These are phyloP conservation scores for Picea sitchensis DNA, from an alignment of 75 land plant species.

Conservation along the genomic window DNA sequence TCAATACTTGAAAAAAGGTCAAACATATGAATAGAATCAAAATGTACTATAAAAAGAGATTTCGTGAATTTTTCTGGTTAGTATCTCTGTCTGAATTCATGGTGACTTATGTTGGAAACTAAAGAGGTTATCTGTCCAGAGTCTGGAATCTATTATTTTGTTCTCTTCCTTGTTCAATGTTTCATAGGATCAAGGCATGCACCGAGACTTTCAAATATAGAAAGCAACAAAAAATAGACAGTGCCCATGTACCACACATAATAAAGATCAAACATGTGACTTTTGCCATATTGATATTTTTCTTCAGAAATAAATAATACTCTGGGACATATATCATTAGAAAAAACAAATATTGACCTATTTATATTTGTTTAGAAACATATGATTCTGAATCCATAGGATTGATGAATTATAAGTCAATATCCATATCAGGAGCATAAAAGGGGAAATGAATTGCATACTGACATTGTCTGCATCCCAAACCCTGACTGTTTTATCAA, in stretches of 20 bases:
- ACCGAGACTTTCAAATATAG: constrained; percentile 42
- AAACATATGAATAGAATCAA: not conserved
- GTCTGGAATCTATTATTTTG: constrained; percentile 59
- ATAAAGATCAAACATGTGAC: too few species aligned
- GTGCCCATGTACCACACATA: too few species aligned
- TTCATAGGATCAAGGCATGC: constrained; percentile 61
- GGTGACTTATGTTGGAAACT: constrained; percentile 35
- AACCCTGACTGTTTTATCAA: constrained; percentile 84
- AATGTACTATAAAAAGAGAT: not conserved
- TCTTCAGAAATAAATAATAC: not conserved
- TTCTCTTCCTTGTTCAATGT: constrained; percentile 43
- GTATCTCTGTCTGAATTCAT: constrained; percentile 42
- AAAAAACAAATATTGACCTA: not conserved
- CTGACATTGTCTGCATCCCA: constrained; percentile 95
- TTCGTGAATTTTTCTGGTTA: constrained; percentile 34
- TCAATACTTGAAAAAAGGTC: not conserved
- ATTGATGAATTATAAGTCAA: not conserved
- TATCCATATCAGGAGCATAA: not conserved
- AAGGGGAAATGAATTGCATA: not conserved
- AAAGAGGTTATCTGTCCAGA: constrained; percentile 60
- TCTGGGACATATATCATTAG: not conserved
- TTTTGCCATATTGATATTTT: too few species aligned
- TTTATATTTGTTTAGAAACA: not conserved
- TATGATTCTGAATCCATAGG: not conserved
- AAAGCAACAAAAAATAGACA: constrained; percentile 22